These are phyloP conservation scores for Boletus huronensis DNA, from an alignment of 768 basidiomycete genomes.

Conservation along the genomic window DNA sequence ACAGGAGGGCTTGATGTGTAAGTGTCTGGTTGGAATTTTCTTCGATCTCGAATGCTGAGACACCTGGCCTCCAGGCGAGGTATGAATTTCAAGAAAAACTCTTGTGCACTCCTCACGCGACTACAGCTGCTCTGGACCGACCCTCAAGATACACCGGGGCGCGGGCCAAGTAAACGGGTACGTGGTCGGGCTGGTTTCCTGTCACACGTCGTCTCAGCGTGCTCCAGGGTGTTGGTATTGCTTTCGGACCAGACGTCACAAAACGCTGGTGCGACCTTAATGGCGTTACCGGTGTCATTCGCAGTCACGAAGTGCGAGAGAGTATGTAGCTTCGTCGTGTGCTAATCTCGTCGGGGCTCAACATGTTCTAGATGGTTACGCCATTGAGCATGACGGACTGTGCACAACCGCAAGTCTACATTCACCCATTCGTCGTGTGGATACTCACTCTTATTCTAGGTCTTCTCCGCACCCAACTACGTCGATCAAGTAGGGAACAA, in stretches of 20 bases:
- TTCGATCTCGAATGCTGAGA: slow-evolving; percentile 9
- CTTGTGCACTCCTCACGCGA: slow-evolving; percentile 5
- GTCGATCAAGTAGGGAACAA: slow-evolving; percentile 91
- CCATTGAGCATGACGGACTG: slow-evolving; percentile 90
- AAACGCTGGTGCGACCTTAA: slow-evolving; percentile 85
- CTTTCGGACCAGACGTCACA: slow-evolving; percentile 95
- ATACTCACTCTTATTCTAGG: slow-evolving; percentile 40
- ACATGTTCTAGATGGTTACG: slow-evolving; percentile 69
- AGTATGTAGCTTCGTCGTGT: slow-evolving; percentile 39
- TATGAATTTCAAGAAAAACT: slow-evolving; percentile 27
- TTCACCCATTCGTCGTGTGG: not conserved
- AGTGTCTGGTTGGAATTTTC: slow-evolving; percentile 26
- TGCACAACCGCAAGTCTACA: slow-evolving; percentile 76
- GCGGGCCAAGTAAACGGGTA: slow-evolving; percentile 95
- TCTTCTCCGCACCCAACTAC: slow-evolving; percentile 94
- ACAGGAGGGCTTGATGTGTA: slow-evolving; percentile 93
- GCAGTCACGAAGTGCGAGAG: slow-evolving; percentile 96
- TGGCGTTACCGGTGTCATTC: slow-evolving; percentile 81
- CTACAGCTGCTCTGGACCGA: slow-evolving; percentile 90
- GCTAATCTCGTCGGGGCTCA: slow-evolving; percentile 2
- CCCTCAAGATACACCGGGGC: slow-evolving; percentile 82
- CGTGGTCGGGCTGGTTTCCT: slow-evolving; percentile 26
- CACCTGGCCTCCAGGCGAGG: slow-evolving; percentile 51
- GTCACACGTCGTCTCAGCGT: slow-evolving; percentile 12
- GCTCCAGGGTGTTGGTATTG: slow-evolving; percentile 84